These are phyloP conservation scores for Calvatia gigantea DNA, from an alignment of 768 basidiomycete species.

Conservation along the genomic window DNA sequence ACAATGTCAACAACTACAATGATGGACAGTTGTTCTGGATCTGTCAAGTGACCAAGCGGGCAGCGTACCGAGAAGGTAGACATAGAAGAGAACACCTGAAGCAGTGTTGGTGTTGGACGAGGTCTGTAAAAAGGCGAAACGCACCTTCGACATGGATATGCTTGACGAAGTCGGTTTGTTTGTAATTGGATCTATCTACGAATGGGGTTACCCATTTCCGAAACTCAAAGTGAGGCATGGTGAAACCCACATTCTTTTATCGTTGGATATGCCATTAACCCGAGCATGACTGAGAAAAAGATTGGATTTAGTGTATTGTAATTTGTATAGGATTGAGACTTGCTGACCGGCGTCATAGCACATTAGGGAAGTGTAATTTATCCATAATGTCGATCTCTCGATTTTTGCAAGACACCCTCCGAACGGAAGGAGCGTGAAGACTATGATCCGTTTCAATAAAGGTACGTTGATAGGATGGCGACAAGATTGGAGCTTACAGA, in stretches of 20 bases:
- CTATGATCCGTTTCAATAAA: background rate
- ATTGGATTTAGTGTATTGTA: background rate
- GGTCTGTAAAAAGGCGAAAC: background rate
- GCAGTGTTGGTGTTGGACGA: background rate
- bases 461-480: background rate
- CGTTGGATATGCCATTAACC: constrained; percentile 1
- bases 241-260: background rate
- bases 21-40: no score
- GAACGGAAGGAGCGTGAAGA: background rate
- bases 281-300: background rate
- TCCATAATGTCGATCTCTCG: background rate
- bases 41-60: background rate
- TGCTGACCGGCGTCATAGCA: background rate
- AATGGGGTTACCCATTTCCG: no score
- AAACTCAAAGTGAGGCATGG: background rate
- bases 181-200: background rate
- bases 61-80: background rate
- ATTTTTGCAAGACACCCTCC: background rate
- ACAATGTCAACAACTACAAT: background rate
- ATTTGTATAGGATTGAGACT: background rate
- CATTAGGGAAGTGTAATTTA: background rate
- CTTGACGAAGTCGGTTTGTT: background rate
- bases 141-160: background rate
- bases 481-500: background rate
- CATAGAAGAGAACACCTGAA: constrained; percentile 3